Conservation (phyloP, 805 yeast species). For the Tetrapisispora fleetii region DNA sequence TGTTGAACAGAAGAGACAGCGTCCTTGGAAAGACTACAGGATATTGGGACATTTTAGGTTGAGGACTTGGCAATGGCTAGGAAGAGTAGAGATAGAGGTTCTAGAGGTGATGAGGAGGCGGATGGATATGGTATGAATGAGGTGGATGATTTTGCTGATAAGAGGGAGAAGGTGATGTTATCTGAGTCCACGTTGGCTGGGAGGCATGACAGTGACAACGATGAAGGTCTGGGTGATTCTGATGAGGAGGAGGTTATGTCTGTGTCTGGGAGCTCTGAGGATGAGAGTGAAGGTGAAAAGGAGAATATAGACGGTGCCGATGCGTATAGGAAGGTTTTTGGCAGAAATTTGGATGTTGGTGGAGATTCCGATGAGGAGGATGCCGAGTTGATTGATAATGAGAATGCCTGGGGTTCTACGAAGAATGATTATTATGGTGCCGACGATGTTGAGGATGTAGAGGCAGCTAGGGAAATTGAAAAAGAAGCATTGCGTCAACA, state of each 20-base stretch:
- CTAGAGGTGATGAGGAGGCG: constrained; percentile 18
- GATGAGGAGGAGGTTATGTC: constrained; percentile 45
- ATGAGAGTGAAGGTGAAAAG: constrained; percentile 36
- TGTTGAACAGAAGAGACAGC: too few species aligned
- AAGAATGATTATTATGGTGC: constrained; percentile 44
- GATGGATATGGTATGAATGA: constrained; percentile 45
- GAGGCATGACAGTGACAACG: constrained; percentile 32
- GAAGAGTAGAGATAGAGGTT: constrained; percentile 5
- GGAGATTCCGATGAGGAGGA: constrained; percentile 22
- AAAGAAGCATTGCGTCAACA: constrained; percentile 84
- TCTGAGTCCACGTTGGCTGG: constrained; percentile 45
- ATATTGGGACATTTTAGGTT: neutral
- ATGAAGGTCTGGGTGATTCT: constrained; percentile 37
- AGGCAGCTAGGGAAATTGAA: constrained; percentile 66
- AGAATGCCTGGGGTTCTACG: constrained; percentile 40
- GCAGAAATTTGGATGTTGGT: constrained; percentile 22
- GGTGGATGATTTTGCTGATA: constrained; percentile 57
- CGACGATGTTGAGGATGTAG: constrained; percentile 50
- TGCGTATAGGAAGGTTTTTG: constrained; percentile 32
- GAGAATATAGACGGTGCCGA: constrained; percentile 28
- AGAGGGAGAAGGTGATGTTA: constrained; percentile 45
- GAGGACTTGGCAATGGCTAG: neutral
- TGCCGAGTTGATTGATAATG: constrained; percentile 29
- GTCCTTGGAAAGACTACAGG: too few species aligned
- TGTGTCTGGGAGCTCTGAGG: constrained; percentile 22